Conservation (phyloP, 2,329 filamentous ascomycete genomes). For the Magnaporthales sp. region DNA sequence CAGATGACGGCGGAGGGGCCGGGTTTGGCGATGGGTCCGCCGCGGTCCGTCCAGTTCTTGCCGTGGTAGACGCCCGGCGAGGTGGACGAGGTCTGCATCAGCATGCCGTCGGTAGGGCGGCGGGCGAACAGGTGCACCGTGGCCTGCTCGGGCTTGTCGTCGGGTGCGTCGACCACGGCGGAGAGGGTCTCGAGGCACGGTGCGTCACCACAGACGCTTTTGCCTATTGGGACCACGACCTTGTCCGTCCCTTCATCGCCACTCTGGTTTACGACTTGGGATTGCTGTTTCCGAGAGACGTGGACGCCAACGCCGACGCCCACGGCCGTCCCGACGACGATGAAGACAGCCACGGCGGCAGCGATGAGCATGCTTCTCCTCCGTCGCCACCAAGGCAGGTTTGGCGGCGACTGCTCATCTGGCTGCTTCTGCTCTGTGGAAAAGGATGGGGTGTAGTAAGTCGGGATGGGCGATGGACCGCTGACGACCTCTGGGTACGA, state of each 20-base stretch:
- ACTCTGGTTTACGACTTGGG: not conserved
- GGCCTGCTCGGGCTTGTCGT: not conserved
- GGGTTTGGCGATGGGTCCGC: not conserved
- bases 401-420: not conserved
- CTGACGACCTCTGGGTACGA: not conserved
- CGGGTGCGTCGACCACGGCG: not conserved
- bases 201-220: not conserved
- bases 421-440: not conserved
- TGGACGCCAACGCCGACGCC: not conserved
- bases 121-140: constrained; percentile 1
- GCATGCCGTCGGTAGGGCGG: not conserved
- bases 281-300: not conserved
- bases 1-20: not conserved
- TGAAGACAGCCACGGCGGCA: not conserved
- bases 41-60: not conserved
- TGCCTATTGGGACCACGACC: not conserved
- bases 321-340: not conserved
- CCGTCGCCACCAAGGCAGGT: not conserved
- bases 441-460: not conserved
- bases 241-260: not conserved
- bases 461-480: not conserved
- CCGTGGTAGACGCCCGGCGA: not conserved
- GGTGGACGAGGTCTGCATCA: not conserved
- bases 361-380: not conserved
- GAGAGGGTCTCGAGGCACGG: not conserved